phyloP scores from a whole-genome alignment of 106 monocot species.

The Alisma plantagoaquatica region DNA sequence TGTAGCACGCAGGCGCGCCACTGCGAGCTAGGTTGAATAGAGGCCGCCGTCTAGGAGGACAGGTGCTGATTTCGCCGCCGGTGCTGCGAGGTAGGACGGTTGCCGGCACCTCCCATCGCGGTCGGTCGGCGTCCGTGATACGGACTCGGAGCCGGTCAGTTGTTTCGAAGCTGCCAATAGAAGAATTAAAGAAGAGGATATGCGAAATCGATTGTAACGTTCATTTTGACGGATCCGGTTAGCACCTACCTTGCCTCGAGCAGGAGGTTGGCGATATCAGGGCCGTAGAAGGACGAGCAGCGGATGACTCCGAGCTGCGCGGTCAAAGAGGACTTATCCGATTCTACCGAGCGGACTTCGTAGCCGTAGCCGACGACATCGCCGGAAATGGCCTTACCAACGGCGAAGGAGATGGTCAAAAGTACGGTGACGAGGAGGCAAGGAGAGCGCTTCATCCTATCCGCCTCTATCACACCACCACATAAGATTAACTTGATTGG shows the following conservation, averaged over 20 bases:
- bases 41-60: neutral
- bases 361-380: neutral
- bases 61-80: neutral
- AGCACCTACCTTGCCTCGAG: constrained; percentile 4
- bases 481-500: no score
- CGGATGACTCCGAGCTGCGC: neutral
- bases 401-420: no score
- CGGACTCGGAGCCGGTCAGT: neutral
- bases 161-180: constrained; percentile 4
- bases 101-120: constrained; percentile 4
- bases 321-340: neutral
- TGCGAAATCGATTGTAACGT: neutral
- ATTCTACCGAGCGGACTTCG: neutral
- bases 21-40: neutral
- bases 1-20: neutral
- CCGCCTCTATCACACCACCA: no score
- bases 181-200: neutral
- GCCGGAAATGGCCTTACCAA: no score
- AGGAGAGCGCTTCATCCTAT: no score
- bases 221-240: no score
- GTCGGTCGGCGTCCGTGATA: constrained; percentile 4
- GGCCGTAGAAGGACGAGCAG: constrained; percentile 3
- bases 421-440: no score
- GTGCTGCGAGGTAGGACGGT: neutral
- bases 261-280: neutral